Percentiles rank a stretch among this genome's conserved stretches.
phyloP scores from a whole-genome alignment of 148 eudicot genomes.

The Limonium bicolor region DNA sequence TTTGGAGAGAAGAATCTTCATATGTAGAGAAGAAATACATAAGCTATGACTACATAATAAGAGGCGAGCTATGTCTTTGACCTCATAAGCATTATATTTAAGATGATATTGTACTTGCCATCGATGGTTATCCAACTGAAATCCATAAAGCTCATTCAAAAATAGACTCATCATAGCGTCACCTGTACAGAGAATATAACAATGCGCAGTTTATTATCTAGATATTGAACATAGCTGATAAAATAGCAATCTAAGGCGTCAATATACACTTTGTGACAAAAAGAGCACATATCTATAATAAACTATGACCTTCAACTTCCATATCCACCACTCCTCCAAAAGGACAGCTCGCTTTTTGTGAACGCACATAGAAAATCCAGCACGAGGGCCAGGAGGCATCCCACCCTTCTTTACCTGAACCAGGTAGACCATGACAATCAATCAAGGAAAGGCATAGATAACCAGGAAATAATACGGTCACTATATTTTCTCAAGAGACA shows the following conservation, averaged over 20 bases:
- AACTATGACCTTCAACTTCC: conserved; percentile 92
- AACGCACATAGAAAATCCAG: conserved; percentile 89
- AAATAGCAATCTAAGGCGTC: too few species aligned
- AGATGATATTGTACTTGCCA: conserved; percentile 34
- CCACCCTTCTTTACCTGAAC: conserved; percentile 91
- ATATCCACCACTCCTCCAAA: conserved; percentile 96
- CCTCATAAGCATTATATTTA: too few species aligned
- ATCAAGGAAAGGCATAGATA: conserved; percentile 7
- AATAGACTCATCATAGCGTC: conserved; percentile 94
- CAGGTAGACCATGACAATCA: too few species aligned
- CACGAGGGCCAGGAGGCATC: conserved; percentile 98
- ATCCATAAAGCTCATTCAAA: conserved; percentile 87
- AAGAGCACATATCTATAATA: too few species aligned
- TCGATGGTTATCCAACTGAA: conserved; percentile 85
- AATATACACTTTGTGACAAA: too few species aligned
- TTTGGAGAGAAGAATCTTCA: too few species aligned
- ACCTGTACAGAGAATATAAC: conserved; percentile 30
- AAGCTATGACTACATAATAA: too few species aligned
- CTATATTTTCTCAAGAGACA: background rate
- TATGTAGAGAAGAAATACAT: too few species aligned
- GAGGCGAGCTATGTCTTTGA: too few species aligned
- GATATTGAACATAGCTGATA: too few species aligned
- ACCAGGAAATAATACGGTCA: background rate
- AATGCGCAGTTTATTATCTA: too few species aligned
- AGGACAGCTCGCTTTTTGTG: conserved; percentile 90